Percentiles rank a stretch among this genome's conserved stretches.
These are phyloP conservation scores for Pyrenochaeta sp. DNA, from an alignment of 2,329 filamentous ascomycete species.

Conservation along the genomic window DNA sequence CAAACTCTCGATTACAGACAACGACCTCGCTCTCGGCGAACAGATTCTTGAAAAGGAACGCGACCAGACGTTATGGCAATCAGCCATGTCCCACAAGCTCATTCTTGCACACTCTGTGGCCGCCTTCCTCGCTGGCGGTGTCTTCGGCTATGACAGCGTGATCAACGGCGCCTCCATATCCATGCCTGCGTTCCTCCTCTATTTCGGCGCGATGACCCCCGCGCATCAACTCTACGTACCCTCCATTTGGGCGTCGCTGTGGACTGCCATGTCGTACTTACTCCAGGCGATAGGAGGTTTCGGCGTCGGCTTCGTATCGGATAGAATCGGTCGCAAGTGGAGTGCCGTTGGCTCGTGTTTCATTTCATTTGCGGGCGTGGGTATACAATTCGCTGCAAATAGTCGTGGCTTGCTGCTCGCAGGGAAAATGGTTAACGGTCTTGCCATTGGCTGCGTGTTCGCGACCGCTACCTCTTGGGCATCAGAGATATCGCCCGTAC, in stretches of 20 bases:
- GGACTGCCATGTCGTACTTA: constrained; percentile 16
- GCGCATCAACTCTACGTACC: constrained; percentile 7
- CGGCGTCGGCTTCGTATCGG: constrained; percentile 12
- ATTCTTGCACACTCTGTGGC: constrained; percentile 9
- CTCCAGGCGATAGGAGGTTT: constrained; percentile 13
- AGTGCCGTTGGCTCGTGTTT: constrained; percentile 4
- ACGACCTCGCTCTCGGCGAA: constrained; percentile 6
- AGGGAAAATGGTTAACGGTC: constrained; percentile 11
- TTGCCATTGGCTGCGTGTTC: constrained; percentile 12
- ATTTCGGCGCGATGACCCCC: constrained; percentile 10
- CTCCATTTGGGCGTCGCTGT: constrained; percentile 13
- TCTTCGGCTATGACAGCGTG: constrained; percentile 16
- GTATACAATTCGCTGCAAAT: constrained; percentile 9
- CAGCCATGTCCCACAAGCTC: constrained; percentile 9
- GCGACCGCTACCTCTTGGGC: constrained; percentile 13
- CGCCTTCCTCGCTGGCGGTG: constrained; percentile 10
- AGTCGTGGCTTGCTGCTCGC: constrained; percentile 7
- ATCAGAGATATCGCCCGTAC: constrained; percentile 11
- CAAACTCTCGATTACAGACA: neutral
- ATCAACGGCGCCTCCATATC: constrained; percentile 14
- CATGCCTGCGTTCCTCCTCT: constrained; percentile 13
- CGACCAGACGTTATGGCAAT: constrained; percentile 5
- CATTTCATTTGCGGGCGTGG: constrained; percentile 8
- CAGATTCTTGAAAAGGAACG: constrained; percentile 10
- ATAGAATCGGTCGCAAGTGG: constrained; percentile 14